Evolutionary conservation across 768 basidiomycete genomes (phyloP).

Genomic region (Lactarius trivialis): DNA sequence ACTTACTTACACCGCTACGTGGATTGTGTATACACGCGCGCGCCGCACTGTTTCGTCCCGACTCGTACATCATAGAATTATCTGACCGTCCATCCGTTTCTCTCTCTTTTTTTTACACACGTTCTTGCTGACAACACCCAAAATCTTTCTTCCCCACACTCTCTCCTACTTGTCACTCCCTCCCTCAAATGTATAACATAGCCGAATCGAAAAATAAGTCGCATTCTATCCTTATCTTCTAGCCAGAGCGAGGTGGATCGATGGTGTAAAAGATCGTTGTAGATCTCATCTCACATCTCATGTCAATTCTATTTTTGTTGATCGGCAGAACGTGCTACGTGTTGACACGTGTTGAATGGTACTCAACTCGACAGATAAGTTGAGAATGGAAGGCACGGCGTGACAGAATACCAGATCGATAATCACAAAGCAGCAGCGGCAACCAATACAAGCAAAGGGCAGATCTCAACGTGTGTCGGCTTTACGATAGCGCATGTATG

Average conservation of each 20-base stretch:
- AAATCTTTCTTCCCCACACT: neutral
- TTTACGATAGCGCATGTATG: neutral
- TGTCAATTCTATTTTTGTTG: neutral
- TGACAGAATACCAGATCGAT: neutral
- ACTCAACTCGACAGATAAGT: neutral
- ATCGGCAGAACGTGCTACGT: neutral
- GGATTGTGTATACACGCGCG: conserved; percentile 6
- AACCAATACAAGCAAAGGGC: neutral
- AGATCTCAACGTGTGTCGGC: neutral
- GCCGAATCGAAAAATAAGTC: neutral
- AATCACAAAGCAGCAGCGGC: neutral
- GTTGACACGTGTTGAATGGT: neutral
- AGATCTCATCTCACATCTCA: neutral
- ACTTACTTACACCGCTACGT: conserved; percentile 14
- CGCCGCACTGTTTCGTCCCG: neutral
- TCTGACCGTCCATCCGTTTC: neutral
- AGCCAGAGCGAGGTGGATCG: neutral
- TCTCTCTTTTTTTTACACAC: neutral
- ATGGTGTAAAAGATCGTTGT: neutral
- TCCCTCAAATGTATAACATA: conserved; percentile 9
- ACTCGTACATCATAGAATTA: conserved; percentile 13
- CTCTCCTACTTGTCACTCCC: neutral
- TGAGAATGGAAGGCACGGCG: neutral
- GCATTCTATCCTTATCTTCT: neutral
- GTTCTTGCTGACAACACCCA: neutral